Conservation (phyloP, 768 basidiomycete species). For the Suillus weaverae region DNA sequence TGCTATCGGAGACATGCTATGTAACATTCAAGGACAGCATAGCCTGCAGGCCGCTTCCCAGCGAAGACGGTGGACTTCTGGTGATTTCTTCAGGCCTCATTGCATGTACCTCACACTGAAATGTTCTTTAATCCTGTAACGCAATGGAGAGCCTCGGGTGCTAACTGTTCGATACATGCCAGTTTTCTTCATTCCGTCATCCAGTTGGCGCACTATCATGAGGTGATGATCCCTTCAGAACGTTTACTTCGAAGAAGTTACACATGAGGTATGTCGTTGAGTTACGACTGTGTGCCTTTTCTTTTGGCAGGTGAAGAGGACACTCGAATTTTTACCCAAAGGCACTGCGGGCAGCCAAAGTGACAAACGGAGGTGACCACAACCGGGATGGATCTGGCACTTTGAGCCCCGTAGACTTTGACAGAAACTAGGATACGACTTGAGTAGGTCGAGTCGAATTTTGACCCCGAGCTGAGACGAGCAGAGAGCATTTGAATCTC, state of each 20-base stretch:
- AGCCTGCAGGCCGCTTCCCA: not conserved
- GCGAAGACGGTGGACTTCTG: not conserved
- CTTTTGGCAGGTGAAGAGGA: not conserved
- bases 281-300: slow-evolving; percentile 17
- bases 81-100: too few relatives aligned
- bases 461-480: not conserved
- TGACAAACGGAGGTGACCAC: not conserved
- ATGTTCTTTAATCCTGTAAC: not conserved
- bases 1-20: not conserved
- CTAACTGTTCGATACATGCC: not conserved
- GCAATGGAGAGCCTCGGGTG: not conserved
- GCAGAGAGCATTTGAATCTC: not conserved
- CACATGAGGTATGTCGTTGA: slow-evolving; percentile 17
- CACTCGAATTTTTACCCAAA: not conserved
- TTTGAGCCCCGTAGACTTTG: not conserved
- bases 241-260: slow-evolving; percentile 27
- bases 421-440: not conserved
- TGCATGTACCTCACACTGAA: not conserved
- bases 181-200: not conserved
- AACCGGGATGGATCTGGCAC: not conserved
- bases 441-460: not conserved
- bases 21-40: not conserved
- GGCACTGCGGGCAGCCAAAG: not conserved
- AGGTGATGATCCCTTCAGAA: not conserved
- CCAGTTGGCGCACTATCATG: not conserved